Conservation (phyloP, 73 alveolate genomes). For the Paramecium sexaurelia region DNA sequence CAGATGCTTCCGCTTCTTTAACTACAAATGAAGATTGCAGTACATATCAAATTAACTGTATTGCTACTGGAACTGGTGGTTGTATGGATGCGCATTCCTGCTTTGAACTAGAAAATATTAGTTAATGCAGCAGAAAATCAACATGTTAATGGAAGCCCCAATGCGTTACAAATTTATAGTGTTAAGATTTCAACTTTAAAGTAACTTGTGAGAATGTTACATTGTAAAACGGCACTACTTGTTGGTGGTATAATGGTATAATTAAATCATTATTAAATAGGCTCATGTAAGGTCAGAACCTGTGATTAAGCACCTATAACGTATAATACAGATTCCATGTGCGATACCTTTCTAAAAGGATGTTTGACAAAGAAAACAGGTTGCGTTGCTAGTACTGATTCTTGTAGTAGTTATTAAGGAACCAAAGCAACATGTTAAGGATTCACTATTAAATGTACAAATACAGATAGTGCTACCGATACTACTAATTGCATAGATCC, state of each 20-base stretch:
- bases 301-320: background rate
- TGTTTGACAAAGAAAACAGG: slow-evolving; percentile 19
- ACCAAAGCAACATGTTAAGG: slow-evolving; percentile 32
- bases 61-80: slow-evolving; percentile 5
- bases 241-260: background rate
- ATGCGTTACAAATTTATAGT: background rate
- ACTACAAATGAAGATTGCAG: slow-evolving; percentile 33
- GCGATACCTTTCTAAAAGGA: background rate
- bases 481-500: background rate
- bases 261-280: too few relatives aligned
- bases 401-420: slow-evolving; percentile 9
- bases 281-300: background rate
- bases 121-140: background rate
- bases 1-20: slow-evolving; percentile 33
- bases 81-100: background rate
- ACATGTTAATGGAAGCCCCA: background rate
- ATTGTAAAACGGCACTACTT: background rate
- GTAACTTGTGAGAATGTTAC: background rate
- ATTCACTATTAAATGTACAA: slow-evolving; percentile 7
- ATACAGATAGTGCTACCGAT: background rate
- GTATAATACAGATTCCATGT: background rate
- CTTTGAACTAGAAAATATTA: background rate
- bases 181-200: background rate
- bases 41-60: background rate
- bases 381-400: background rate